Evolutionary conservation across 306 rosid genomes (phyloP).

Genomic region (Prosopis cineraria): DNA sequence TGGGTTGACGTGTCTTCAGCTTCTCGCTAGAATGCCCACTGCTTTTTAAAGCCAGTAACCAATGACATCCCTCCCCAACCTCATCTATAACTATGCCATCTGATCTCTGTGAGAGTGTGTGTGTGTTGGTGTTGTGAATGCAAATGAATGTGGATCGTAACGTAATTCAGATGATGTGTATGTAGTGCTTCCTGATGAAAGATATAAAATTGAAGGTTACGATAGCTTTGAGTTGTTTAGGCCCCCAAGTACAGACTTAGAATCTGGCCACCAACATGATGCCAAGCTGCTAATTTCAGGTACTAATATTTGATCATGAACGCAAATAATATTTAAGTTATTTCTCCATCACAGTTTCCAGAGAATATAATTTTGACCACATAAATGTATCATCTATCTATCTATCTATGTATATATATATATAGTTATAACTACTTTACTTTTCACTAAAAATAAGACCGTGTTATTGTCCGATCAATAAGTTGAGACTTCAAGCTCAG

Average conservation of each 20-base stretch:
- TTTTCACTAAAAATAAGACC: no score
- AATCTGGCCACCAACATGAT: neutral
- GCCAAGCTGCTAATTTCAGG: neutral
- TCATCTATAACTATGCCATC: neutral
- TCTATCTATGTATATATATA: no score
- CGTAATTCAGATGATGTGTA: neutral
- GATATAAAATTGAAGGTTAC: neutral
- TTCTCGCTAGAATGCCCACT: slow-evolving; percentile 28
- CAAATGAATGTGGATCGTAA: neutral
- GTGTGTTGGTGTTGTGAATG: neutral
- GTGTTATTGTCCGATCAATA: no score
- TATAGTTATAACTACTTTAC: no score
- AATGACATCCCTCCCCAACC: neutral
- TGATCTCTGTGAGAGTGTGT: no score
- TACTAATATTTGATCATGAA: neutral
- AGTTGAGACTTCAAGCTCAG: no score
- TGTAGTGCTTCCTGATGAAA: neutral
- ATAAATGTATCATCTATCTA: no score
- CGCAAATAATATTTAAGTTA: neutral
- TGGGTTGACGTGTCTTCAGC: slow-evolving; percentile 18
- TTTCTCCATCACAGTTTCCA: no score
- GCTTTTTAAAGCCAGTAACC: slow-evolving; percentile 4
- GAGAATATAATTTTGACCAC: no score
- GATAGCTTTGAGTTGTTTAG: neutral
- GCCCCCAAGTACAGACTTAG: neutral